Evolutionary conservation across 306 rosid genomes (phyloP).

Genomic region (Lagenaria siceraria): DNA sequence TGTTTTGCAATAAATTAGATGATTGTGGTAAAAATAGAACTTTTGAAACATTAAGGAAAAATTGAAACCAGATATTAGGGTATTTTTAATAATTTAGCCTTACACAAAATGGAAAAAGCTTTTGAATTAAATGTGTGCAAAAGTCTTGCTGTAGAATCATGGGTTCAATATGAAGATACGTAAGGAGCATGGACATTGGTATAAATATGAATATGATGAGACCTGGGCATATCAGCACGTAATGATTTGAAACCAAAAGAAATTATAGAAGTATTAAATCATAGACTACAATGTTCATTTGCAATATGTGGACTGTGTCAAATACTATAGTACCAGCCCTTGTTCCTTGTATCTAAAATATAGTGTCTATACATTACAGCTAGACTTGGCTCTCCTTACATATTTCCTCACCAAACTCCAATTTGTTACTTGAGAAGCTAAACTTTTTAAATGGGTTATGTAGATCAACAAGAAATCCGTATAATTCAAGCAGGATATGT

Average conservation of each 20-base stretch:
- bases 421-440: not conserved
- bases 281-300: not conserved
- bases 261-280: not conserved
- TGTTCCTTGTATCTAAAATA: not conserved
- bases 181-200: not conserved
- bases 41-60: not conserved
- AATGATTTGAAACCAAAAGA: not conserved
- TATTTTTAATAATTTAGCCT: not conserved
- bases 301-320: not conserved
- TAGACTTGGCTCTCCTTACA: not conserved
- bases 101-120: not conserved
- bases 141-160: not conserved
- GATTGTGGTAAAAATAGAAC: not conserved
- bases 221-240: not conserved
- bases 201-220: not conserved
- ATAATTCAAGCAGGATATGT: slow-evolving; percentile 38
- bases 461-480: slow-evolving; percentile 82
- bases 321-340: not conserved
- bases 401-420: not conserved
- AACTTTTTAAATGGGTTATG: not conserved
- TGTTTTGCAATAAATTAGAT: not conserved
- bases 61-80: not conserved
- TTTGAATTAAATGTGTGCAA: not conserved
- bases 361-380: not conserved
- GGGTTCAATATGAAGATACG: not conserved